A percentile compares a stretch with the other conserved stretches of the same genome.
Evolutionary conservation across 2,329 filamentous ascomycete genomes (phyloP).

Genomic region (Pseudocercospora macadamiae): DNA sequence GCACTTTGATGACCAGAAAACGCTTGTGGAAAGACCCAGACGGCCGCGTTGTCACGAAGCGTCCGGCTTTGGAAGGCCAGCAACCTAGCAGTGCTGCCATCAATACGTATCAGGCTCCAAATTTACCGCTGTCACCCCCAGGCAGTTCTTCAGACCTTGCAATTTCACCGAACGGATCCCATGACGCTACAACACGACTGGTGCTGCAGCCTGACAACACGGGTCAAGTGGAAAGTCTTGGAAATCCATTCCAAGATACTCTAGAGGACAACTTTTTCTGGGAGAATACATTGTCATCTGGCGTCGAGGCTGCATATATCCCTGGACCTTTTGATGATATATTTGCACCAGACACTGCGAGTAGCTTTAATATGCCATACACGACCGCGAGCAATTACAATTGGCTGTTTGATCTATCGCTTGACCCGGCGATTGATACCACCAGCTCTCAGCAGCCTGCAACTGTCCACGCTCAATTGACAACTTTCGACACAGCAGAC

Average conservation of each 20-base stretch:
- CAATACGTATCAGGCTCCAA: neutral
- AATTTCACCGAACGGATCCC: slow-evolving; percentile 24
- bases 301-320: neutral
- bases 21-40: slow-evolving; percentile 59
- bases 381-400: slow-evolving; percentile 66
- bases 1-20: slow-evolving; percentile 58
- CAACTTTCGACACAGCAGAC: neutral
- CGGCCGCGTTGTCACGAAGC: slow-evolving; percentile 56
- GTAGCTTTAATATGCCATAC: slow-evolving; percentile 67
- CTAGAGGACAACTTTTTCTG: slow-evolving; percentile 28
- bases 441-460: neutral
- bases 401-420: slow-evolving; percentile 61
- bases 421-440: neutral
- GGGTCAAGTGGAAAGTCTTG: slow-evolving; percentile 1
- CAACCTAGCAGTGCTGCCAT: neutral
- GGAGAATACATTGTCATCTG: slow-evolving; percentile 11
- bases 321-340: slow-evolving; percentile 53
- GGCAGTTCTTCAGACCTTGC: slow-evolving; percentile 17
- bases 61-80: slow-evolving; percentile 28
- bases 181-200: neutral
- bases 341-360: slow-evolving; percentile 64
- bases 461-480: neutral
- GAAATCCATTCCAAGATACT: neutral
- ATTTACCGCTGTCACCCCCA: slow-evolving; percentile 20
- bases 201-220: slow-evolving; percentile 3